Conservation (phyloP, 257 asterid species). For the Solanum tarapatanum region DNA sequence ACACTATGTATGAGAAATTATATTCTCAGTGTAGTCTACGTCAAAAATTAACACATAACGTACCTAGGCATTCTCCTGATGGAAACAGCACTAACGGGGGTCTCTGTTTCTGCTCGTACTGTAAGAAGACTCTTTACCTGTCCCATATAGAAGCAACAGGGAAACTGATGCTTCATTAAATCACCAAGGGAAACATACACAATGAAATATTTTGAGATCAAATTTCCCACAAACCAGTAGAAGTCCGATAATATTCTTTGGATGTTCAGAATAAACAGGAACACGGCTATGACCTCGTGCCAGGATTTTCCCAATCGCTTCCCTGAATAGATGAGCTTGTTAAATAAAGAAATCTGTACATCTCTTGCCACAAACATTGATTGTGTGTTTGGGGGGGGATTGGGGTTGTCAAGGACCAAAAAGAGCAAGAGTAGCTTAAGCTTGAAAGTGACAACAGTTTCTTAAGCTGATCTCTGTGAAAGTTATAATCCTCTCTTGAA, state of each 20-base stretch:
- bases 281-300: constrained; percentile 98
- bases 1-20: background rate
- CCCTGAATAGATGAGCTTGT: constrained; percentile 45
- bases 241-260: constrained; percentile 87
- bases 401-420: background rate
- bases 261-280: constrained; percentile 77
- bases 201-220: background rate
- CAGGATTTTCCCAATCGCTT: constrained; percentile 89
- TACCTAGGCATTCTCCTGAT: constrained; percentile 93
- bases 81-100: constrained; percentile 91
- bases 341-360: background rate
- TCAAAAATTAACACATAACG: constrained; percentile 1
- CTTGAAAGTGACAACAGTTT: background rate
- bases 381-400: background rate
- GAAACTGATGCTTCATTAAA: background rate
- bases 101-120: constrained; percentile 84
- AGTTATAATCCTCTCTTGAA: background rate
- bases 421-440: background rate
- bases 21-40: background rate
- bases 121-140: constrained; percentile 95
- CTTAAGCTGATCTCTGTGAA: background rate
- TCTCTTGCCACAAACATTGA: background rate
- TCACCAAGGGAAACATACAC: background rate
- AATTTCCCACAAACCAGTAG: constrained; percentile 56
- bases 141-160: constrained; percentile 3